Base-by-base conservation (phyloP, 2,329 filamentous ascomycete genomes). In the Diaporthe vaccinii region DNA sequence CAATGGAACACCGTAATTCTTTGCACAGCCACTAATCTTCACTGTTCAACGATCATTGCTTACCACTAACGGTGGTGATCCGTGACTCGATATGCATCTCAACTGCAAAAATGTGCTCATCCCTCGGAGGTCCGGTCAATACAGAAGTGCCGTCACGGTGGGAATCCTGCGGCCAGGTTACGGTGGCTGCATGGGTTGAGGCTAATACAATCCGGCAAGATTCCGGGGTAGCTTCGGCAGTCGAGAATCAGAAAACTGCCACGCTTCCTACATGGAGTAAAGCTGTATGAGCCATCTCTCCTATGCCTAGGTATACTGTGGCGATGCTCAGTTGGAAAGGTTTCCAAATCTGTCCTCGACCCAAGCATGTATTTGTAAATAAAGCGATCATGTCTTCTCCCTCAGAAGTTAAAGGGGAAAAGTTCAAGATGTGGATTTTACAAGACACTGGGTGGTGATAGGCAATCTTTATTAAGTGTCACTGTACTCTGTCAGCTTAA, bases 11-110 rank as follows among this genome's bases (percentile, higher is more conserved):
- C 14, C 46, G 25, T 3, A 68, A 34, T 36, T n/a, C 22, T 34
- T 39, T 68, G 62, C 62, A 68, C 62, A 68, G 62, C 62, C 62
- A 53, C 44, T 68, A 9, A 53, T n/a, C 6, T 25, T 25, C 46
- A 68, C 31, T 25, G 12, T 36, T 8, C 12, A 39, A n/a, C 14
- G 14, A 2, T 39, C 62, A 51, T 0, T 22, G 44, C 15, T 25
- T 20, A 4, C 12, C 62, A 51, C 28, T 51, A 17, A 39, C 12
- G 22, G 20, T 25, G 44, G 20, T 68, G 62, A 49, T 34, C 44
- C 20, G 62, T 51, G 22, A 36, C 46, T 25, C 12, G 12, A 68
- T 36, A 17, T 68, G 44, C 62, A 68, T 31, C 44, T 20, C 8
- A 10, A 68, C 22, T 51, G 62, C 62, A 51, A 25, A 14, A 10